Evolutionary conservation across 208 protist species (phyloP), one percentile per base, ranked within the genome.

Genomic region (Acanthamoeba sp.): DNA sequence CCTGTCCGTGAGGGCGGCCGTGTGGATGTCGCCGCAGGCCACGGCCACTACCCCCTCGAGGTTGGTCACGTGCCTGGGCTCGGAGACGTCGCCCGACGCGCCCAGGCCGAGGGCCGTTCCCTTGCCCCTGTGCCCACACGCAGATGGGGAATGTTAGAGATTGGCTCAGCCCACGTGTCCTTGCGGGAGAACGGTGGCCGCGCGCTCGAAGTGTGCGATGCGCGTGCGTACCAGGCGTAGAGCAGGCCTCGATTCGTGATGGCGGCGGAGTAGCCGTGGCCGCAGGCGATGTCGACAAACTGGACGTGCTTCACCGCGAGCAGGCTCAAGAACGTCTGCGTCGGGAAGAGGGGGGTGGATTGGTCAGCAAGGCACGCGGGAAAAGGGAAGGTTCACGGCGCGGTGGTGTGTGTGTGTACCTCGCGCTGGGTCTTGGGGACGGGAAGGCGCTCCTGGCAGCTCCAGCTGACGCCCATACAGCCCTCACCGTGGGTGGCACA

Each of bases 221-320:
- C 10, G 29, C 29, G 1, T 27, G 22, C 14, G 1, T 66, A 80
- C 80, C 80, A 88, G 22, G 80, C 59, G 29, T 59, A 88, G 48
- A 88, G 48, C 32, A 29, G 20, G 20, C 80, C 80, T 18, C 24
- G 27, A 57, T 88, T 88, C 20, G 80, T 88, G 80, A 88, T 62
- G 27, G 80, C 80, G 48, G 50, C 80, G 32, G 27, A 88, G 45
- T 38, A 62, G 34, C 80, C 50, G n/a, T 62, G 40, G 4, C 80
- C 80, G 22, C 48, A 52, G 9, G 80, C 80, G 9, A 88, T 88
- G 12, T 88, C 71, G 29, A 80, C 71, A 45, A 80, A 80, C 27
- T 80, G 16, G 18, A 45, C 22, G 18, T 45, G 71, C 10, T 38
- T 32, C 71, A 80, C 71, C 29, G 71, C 0, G 18, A 80, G 36